Percentiles rank a stretch among this genome's conserved stretches.
Evolutionary conservation across 2,329 filamentous ascomycete species (phyloP).

Genomic region (Geoglossum cookeanum): DNA sequence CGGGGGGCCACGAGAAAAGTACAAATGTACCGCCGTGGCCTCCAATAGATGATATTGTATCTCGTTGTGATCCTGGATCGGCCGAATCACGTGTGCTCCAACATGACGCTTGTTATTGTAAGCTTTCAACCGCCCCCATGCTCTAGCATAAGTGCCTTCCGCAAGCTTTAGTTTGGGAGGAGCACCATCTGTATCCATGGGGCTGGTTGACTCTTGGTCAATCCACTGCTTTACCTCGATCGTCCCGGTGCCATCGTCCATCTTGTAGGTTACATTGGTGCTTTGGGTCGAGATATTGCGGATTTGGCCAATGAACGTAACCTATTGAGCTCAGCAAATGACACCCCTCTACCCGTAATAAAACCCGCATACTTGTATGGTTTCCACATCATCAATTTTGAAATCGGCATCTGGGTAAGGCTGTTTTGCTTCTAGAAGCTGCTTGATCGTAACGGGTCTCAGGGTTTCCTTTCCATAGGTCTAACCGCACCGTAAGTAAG

Average conservation of each 20-base stretch:
- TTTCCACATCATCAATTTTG: conserved; percentile 57
- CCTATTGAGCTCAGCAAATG: conserved; percentile 24
- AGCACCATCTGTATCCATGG: conserved; percentile 25
- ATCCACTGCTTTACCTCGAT: conserved; percentile 86
- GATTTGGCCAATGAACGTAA: conserved; percentile 81
- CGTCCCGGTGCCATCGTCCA: conserved; percentile 86
- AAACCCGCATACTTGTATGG: conserved; percentile 33
- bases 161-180: conserved; percentile 35
- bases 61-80: conserved; percentile 74
- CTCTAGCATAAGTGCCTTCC: conserved; percentile 63
- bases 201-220: conserved; percentile 36
- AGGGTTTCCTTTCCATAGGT: conserved; percentile 63
- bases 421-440: conserved; percentile 67
- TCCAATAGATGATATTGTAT: conserved; percentile 84
- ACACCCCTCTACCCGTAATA: background rate
- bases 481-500: background rate
- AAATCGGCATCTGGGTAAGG: conserved; percentile 58
- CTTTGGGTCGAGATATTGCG: conserved; percentile 69
- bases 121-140: conserved; percentile 66
- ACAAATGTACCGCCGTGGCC: conserved; percentile 71
- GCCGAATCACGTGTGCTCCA: conserved; percentile 60
- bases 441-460: conserved; percentile 87
- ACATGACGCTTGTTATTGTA: conserved; percentile 75
- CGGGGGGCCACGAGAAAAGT: conserved; percentile 52
- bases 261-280: conserved; percentile 78